Percentiles rank a stretch among this genome's conserved stretches.
Evolutionary conservation across 2,329 filamentous ascomycete species (phyloP).

Genomic region (Hypoxylon sp.): DNA sequence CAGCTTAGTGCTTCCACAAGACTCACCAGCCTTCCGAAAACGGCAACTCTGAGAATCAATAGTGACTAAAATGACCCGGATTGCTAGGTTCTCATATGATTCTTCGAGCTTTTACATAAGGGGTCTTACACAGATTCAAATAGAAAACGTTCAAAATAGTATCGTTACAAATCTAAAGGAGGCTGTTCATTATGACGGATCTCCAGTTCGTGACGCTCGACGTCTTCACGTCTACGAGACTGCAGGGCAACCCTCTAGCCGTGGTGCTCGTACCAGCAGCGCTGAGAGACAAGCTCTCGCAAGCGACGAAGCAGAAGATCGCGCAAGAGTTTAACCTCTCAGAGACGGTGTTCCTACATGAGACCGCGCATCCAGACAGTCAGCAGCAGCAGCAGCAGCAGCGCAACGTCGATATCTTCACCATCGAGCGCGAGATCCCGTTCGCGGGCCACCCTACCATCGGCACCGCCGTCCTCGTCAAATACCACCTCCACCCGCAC

Average conservation of each 20-base stretch:
- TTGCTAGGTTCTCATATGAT: neutral
- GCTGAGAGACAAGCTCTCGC: conserved; percentile 56
- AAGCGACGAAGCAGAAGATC: conserved; percentile 68
- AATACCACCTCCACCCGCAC: conserved; percentile 51
- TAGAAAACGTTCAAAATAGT: neutral
- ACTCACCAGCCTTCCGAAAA: conserved; percentile 23
- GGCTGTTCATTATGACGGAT: conserved; percentile 31
- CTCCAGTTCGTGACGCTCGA: conserved; percentile 67
- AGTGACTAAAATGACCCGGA: conserved; percentile 28
- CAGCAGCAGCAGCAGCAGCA: conserved; percentile 42
- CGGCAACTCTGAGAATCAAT: conserved; percentile 5
- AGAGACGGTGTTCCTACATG: conserved; percentile 73
- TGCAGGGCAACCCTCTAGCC: conserved; percentile 71
- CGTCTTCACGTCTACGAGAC: conserved; percentile 66
- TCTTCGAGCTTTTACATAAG: neutral
- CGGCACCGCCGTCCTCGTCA: conserved; percentile 65
- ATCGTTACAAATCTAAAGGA: neutral
- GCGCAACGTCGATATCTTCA: conserved; percentile 70
- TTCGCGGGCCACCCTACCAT: conserved; percentile 75
- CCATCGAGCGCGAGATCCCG: conserved; percentile 65
- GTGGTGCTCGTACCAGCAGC: conserved; percentile 65
- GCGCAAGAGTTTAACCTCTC: conserved; percentile 74
- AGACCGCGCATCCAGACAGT: conserved; percentile 50
- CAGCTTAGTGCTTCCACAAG: conserved; percentile 15
- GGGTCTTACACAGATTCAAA: neutral